Base-by-base conservation (phyloP, 2,329 filamentous ascomycete species). In the Talaromyces atroroseus region DNA sequence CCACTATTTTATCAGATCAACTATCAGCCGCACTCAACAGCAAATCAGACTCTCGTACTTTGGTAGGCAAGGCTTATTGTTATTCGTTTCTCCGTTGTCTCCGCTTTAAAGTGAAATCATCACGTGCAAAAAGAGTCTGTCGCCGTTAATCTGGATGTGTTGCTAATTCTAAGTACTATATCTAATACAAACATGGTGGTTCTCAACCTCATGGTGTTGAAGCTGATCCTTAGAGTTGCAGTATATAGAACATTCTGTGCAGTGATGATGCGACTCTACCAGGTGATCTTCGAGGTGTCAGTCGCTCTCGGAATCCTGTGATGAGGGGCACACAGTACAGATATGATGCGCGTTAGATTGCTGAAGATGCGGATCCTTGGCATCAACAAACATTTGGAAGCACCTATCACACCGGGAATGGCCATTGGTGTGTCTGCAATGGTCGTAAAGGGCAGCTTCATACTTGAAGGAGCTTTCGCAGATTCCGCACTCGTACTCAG, bases 381-480 rank as follows among this genome's bases (percentile, higher is more conserved):
- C 55, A 7, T 42, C 56, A 32, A 62, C 47, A 18, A 61, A 62
- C 32, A 60, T 54, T 29, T 47, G 57, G 24, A 18, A 42, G 52
- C 55, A 62, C 26, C 32, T 58, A 48, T 59, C 59, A 56, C 59
- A 61, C 54, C 57, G 60, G 20, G 38, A 20, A 45, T 62, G 57
- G 38, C 18, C 50, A 24, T 42, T 55, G 16, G 60, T 57, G 42
- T 55, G 23, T 50, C 48, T 51, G 38, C 48, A 57, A 57, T 57
- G 48, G 21, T 48, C 48, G 23, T 57, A 57, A 52, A 57, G 54
- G 12, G 54, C 32, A 52, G 47, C 20, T 38, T 52, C 24, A 52
- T 48, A 38, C 11, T 42, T 42, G 21, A 51, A 51, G 18, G n/a
- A 20, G 11, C 49, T 51, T 38, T 42, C 20, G 20, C 26, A 51